phyloP scores from a whole-genome alignment of 139 green algal species.

The Micromonas pusilla region DNA sequence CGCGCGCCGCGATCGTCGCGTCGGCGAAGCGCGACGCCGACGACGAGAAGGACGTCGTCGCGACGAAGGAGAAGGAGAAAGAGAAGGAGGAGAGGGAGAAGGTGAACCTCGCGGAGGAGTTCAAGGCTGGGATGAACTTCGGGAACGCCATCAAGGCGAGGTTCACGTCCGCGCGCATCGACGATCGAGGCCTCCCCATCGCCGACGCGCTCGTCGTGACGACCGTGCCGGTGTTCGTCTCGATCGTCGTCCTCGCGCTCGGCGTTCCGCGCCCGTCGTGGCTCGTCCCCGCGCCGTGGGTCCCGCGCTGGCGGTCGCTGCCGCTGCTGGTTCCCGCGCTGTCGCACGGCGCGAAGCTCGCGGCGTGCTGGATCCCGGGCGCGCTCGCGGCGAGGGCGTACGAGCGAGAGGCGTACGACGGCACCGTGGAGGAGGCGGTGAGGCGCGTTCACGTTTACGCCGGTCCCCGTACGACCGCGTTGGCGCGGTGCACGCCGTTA shows the following conservation, averaged over 20 bases:
- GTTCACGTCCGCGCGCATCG: background rate
- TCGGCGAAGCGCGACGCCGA: no score
- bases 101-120: background rate
- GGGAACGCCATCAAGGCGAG: background rate
- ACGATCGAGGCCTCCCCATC: conserved; percentile 21
- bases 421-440: background rate
- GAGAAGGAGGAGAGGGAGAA: background rate
- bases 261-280: background rate
- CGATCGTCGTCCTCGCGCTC: background rate
- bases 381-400: conserved; percentile 19
- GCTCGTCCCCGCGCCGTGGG: conserved; percentile 15
- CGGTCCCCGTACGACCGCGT: no score
- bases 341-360: conserved; percentile 11
- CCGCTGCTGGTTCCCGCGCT: background rate
- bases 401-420: conserved; percentile 22
- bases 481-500: no score
- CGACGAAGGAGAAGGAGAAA: no score
- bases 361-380: background rate
- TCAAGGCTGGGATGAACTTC: conserved; percentile 1
- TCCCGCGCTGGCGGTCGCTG: background rate
- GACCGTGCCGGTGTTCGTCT: conserved; percentile 3
- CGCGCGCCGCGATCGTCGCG: no score
- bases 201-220: conserved; percentile 11
- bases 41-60: no score
- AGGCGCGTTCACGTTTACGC: no score